Conservation (phyloP, 352 stramenopile genomes). For the Aphanomyces astaci region DNA sequence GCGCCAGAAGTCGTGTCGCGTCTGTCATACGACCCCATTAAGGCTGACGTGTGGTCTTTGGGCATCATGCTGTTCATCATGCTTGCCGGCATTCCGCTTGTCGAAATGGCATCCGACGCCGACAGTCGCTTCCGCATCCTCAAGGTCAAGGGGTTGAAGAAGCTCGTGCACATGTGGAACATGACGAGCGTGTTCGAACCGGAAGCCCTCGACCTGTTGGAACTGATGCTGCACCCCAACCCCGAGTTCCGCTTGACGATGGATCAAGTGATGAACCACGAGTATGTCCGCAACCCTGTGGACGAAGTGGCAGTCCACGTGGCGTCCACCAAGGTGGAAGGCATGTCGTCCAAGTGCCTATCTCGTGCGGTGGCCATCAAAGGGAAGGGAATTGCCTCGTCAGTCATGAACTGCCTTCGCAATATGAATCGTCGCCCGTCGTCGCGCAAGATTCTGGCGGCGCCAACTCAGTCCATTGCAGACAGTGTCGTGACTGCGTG, state of each 20-base stretch:
- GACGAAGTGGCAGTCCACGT: not conserved
- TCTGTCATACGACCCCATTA: constrained; percentile 35
- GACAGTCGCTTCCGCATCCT: constrained; percentile 43
- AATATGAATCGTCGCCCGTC: constrained; percentile 4
- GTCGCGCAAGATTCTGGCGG: constrained; percentile 9
- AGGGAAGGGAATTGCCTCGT: not conserved
- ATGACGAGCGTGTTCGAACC: constrained; percentile 25
- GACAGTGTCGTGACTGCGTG: not conserved
- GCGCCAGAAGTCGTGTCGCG: constrained; percentile 42
- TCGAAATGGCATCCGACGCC: constrained; percentile 31
- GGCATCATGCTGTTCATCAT: constrained; percentile 62
- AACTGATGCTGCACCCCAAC: constrained; percentile 8
- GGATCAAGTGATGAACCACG: not conserved
- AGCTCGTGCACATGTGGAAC: constrained; percentile 46
- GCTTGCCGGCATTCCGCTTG: constrained; percentile 44
- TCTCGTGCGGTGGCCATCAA: not conserved
- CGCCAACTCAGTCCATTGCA: constrained; percentile 3
- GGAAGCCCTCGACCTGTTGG: constrained; percentile 2
- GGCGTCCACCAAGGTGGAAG: not conserved
- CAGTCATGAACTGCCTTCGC: constrained; percentile 3
- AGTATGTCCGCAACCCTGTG: constrained; percentile 5
- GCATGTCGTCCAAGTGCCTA: not conserved
- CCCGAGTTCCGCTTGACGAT: not conserved
- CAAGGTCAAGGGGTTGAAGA: constrained; percentile 32
- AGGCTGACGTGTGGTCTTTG: constrained; percentile 62